Conservation (phyloP, 768 basidiomycete genomes). For the Tephrocybe rancida region DNA sequence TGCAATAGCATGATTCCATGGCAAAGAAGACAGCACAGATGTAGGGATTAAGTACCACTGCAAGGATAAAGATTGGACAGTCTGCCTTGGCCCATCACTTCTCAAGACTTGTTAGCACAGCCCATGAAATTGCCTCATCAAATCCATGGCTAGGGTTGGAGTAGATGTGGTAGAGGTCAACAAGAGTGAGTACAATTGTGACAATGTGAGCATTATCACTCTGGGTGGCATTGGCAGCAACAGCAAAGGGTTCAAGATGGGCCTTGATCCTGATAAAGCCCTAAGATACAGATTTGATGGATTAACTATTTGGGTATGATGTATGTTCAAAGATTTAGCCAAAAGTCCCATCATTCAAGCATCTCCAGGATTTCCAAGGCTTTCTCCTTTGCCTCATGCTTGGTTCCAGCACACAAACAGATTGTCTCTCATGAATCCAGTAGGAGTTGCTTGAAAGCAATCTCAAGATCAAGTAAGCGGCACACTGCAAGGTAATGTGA, state of each 20-base stretch:
- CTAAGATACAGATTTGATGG: too few species aligned
- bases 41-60: slow-evolving; percentile 29
- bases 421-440: slow-evolving; percentile 5
- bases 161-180: slow-evolving; percentile 22
- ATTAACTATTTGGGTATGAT: too few species aligned
- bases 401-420: slow-evolving; percentile 5
- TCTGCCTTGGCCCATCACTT: slow-evolving; percentile 25
- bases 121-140: slow-evolving; percentile 6
- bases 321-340: too few species aligned
- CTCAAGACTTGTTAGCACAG: slow-evolving; percentile 22
- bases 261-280: slow-evolving; percentile 17
- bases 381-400: too few species aligned
- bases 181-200: slow-evolving; percentile 22
- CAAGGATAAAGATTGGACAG: slow-evolving; percentile 25
- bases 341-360: slow-evolving; percentile 11
- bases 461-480: slow-evolving; percentile 13
- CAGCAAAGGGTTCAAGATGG: slow-evolving; percentile 28
- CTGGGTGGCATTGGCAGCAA: slow-evolving; percentile 28
- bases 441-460: slow-evolving; percentile 2
- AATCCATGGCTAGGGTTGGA: background rate
- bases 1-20: background rate
- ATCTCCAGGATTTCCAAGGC: too few species aligned
- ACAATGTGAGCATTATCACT: slow-evolving; percentile 21
- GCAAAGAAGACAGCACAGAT: slow-evolving; percentile 16
- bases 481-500: slow-evolving; percentile 17